Conservation (phyloP, 2,329 filamentous ascomycete species). For the Aspergillus niger region DNA sequence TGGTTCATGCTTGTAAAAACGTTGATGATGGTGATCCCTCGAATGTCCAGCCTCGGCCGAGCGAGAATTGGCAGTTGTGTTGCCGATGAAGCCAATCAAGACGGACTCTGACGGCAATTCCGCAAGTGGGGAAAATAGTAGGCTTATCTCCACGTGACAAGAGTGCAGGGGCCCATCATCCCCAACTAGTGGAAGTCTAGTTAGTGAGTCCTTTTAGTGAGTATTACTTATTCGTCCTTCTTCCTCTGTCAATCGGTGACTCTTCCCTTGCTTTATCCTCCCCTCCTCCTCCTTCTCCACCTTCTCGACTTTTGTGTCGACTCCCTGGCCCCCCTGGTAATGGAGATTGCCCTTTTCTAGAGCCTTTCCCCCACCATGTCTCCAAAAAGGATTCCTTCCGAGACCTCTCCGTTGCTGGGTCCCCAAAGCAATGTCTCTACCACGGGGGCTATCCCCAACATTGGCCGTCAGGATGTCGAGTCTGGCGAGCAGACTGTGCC, state of each 20-base stretch:
- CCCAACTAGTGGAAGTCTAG: no score
- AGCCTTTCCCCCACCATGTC: conserved; percentile 23
- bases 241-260: background rate
- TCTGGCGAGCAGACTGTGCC: conserved; percentile 15
- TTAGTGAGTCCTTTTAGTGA: no score
- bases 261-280: background rate
- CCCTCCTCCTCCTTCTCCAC: background rate
- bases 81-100: no score
- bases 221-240: background rate
- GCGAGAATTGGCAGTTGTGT: no score
- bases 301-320: background rate
- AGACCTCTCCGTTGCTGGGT: conserved; percentile 51
- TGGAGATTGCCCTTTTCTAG: conserved; percentile 5
- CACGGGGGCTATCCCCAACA: conserved; percentile 26
- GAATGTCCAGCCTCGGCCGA: no score
- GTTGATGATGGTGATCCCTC: no score
- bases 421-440: conserved; percentile 31
- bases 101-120: no score
- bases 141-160: no score
- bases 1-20: no score
- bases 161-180: background rate
- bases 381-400: conserved; percentile 29
- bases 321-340: background rate
- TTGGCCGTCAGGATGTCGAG: conserved; percentile 23
- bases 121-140: no score